Evolutionary conservation across 306 rosid species (phyloP).

Genomic region (Quercus robur): DNA sequence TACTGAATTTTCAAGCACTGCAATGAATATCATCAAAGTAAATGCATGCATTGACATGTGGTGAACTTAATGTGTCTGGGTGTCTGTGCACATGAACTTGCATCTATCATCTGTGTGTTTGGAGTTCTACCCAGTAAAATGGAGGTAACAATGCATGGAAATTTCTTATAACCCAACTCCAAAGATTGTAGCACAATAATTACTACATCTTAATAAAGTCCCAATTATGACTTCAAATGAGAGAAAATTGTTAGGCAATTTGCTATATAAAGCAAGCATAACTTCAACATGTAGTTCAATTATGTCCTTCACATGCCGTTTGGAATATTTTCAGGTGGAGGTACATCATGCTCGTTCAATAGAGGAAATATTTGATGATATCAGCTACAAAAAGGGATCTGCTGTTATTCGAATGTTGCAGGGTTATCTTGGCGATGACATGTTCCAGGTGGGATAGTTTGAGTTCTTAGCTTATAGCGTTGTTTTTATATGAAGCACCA

Average conservation of each 20-base stretch:
- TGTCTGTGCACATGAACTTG: not conserved
- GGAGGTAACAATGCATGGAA: not conserved
- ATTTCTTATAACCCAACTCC: not conserved
- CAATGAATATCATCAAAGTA: not conserved
- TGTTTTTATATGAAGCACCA: not conserved
- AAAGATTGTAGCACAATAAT: not conserved
- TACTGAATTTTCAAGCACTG: not conserved
- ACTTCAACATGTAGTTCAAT: not conserved
- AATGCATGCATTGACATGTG: not conserved
- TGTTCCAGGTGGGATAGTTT: constrained; percentile 42
- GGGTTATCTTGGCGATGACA: constrained; percentile 48
- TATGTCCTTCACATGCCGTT: not conserved
- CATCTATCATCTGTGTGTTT: not conserved
- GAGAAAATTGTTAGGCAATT: no score
- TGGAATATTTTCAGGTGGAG: constrained; percentile 46
- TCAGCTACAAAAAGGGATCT: constrained; percentile 62
- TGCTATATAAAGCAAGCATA: not conserved
- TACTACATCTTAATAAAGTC: not conserved
- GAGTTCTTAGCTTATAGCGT: not conserved
- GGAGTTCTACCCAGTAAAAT: not conserved
- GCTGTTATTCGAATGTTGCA: constrained; percentile 60
- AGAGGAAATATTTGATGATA: constrained; percentile 47
- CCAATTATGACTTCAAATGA: not conserved
- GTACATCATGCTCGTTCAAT: constrained; percentile 51
- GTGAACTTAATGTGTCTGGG: not conserved